These are phyloP conservation scores for Eimeria zaria DNA, from an alignment of 169 alveolate species.

Conservation along the genomic window DNA sequence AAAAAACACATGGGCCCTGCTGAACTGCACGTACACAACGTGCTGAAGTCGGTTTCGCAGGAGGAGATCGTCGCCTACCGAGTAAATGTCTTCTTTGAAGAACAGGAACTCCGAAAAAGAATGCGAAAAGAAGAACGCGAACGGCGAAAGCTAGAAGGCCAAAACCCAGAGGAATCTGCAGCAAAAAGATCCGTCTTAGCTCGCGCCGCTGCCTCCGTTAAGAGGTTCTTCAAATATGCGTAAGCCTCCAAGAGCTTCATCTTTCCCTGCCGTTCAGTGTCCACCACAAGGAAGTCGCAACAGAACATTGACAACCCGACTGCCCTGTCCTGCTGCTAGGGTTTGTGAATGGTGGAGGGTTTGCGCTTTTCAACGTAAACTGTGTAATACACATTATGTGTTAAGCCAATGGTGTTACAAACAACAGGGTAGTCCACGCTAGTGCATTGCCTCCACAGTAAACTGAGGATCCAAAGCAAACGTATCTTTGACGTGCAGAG, in stretches of 20 bases:
- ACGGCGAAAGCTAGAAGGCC: conserved; percentile 4
- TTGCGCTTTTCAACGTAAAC: not conserved
- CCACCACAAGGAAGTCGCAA: not conserved
- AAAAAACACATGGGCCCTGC: conserved; percentile 24
- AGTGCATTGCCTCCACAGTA: not conserved
- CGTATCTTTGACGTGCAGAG: not conserved
- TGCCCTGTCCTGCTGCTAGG: not conserved
- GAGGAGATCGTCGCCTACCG: conserved; percentile 80
- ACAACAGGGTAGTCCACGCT: not conserved
- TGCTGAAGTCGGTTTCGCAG: conserved; percentile 54
- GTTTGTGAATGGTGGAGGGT: too few relatives aligned
- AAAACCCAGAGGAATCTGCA: not conserved
- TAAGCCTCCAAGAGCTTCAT: not conserved
- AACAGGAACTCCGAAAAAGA: conserved; percentile 16
- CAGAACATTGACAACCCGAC: not conserved
- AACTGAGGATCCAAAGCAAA: not conserved
- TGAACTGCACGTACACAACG: conserved; percentile 58
- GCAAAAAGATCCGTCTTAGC: not conserved
- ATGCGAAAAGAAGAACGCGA: conserved; percentile 19
- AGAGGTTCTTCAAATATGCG: conserved; percentile 8
- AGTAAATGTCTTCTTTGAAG: conserved; percentile 78
- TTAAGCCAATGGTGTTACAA: not conserved
- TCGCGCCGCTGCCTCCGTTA: not conserved
- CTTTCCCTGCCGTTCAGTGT: not conserved
- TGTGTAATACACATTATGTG: not conserved